Percentiles rank a stretch among this genome's conserved stretches.
phyloP scores from a whole-genome alignment of 2,329 filamentous ascomycete species.

The Aureobasidium pullulans region DNA sequence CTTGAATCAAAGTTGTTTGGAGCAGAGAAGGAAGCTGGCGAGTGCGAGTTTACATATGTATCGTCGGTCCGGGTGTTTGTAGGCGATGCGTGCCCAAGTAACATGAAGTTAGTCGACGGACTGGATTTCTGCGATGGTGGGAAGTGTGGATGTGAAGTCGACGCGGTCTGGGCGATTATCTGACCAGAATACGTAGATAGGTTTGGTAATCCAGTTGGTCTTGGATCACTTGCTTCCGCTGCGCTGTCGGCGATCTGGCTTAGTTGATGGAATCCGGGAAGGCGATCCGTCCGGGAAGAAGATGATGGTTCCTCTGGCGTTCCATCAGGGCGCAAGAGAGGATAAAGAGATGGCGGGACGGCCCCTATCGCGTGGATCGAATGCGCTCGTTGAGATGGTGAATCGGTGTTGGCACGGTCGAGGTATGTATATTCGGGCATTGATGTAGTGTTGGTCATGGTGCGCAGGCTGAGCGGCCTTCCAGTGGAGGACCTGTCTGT shows the following conservation, averaged over 20 bases:
- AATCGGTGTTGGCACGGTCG: background rate
- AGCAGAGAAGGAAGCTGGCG: conserved; percentile 12
- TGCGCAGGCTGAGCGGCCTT: background rate
- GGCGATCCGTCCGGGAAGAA: conserved; percentile 21
- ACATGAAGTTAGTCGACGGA: conserved; percentile 17
- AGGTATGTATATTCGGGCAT: background rate
- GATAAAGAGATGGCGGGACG: background rate
- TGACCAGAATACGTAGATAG: conserved; percentile 17
- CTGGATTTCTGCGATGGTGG: conserved; percentile 22
- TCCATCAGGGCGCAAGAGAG: background rate
- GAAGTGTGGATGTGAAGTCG: conserved; percentile 21
- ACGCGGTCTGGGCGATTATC: conserved; percentile 23
- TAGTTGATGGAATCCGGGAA: conserved; percentile 28
- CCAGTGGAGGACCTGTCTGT: background rate
- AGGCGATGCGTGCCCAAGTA: conserved; percentile 15
- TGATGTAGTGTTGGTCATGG: conserved; percentile 1
- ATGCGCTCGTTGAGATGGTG: background rate
- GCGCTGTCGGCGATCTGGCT: conserved; percentile 25
- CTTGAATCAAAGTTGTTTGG: conserved; percentile 6
- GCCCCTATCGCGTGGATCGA: background rate
- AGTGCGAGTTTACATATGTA: conserved; percentile 13
- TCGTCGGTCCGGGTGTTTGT: conserved; percentile 13
- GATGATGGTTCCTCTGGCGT: conserved; percentile 16
- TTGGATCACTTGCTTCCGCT: conserved; percentile 19
- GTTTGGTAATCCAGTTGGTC: conserved; percentile 15